These are phyloP conservation scores for Schizosaccharomyces cryophilus DNA, from an alignment of 805 yeast genomes.

Conservation along the genomic window DNA sequence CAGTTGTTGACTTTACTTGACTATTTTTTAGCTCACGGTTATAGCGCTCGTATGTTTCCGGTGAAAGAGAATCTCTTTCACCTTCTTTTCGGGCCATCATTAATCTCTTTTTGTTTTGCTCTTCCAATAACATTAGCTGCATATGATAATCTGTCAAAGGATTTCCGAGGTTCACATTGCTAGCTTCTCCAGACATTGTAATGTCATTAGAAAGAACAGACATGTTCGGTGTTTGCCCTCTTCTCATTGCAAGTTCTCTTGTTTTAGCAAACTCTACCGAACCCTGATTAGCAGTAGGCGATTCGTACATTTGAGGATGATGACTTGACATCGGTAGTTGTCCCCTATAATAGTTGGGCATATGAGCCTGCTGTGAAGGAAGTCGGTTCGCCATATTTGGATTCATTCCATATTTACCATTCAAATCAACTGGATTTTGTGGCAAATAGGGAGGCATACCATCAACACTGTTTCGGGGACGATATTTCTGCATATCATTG, in stretches of 20 bases:
- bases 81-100: conserved; percentile 18
- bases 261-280: background rate
- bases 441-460: too few relatives aligned
- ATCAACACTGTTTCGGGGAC: too few relatives aligned
- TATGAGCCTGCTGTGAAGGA: background rate
- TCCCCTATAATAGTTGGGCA: background rate
- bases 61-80: conserved; percentile 5
- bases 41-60: background rate
- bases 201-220: background rate
- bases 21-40: background rate
- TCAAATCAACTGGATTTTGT: too few relatives aligned
- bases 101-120: conserved; percentile 46
- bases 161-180: conserved; percentile 12
- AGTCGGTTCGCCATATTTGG: background rate
- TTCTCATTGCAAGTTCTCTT: background rate
- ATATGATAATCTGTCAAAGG: conserved; percentile 60
- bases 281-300: background rate
- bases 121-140: conserved; percentile 50
- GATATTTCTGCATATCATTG: too few relatives aligned
- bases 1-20: too few relatives aligned
- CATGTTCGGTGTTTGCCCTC: background rate
- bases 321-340: background rate
- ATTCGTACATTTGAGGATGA: background rate
- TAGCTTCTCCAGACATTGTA: conserved; percentile 6
- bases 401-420: too few relatives aligned